Conservation (phyloP, 2,329 filamentous ascomycete genomes). For the Thermoascus crustaceus region DNA sequence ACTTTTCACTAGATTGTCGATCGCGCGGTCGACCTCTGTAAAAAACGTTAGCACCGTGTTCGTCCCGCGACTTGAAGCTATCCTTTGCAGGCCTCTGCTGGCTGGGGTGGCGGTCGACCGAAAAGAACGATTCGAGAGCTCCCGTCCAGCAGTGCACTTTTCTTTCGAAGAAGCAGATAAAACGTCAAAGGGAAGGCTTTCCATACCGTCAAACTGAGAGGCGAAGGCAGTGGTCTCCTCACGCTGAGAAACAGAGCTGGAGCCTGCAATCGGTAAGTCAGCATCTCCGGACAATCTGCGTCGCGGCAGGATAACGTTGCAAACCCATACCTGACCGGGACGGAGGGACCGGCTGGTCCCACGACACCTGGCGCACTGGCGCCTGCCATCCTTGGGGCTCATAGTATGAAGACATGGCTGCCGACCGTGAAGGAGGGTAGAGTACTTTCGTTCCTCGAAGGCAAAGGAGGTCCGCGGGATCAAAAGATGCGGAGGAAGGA, state of each 20-base stretch:
- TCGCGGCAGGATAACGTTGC: conserved; percentile 1
- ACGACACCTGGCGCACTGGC: conserved; percentile 56
- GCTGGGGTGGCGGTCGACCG: too few species aligned
- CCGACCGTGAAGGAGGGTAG: neutral
- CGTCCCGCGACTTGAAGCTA: neutral
- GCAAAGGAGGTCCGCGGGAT: conserved; percentile 1
- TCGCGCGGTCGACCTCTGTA: conserved; percentile 87
- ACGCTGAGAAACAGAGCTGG: conserved; percentile 63
- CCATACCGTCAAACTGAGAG: conserved; percentile 83
- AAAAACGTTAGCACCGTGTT: conserved; percentile 16
- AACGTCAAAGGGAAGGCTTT: conserved; percentile 6
- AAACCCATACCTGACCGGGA: conserved; percentile 58
- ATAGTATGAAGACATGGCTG: conserved; percentile 57
- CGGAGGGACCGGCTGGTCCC: conserved; percentile 65
- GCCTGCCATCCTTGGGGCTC: conserved; percentile 58
- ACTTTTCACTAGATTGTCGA: conserved; percentile 93
- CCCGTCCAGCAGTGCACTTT: too few species aligned
- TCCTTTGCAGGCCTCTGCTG: too few species aligned
- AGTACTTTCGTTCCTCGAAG: neutral
- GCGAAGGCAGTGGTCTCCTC: conserved; percentile 73
- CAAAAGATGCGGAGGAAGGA: conserved; percentile 2
- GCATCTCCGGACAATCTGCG: conserved; percentile 3
- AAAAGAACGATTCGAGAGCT: too few species aligned
- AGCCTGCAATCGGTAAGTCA: conserved; percentile 46
- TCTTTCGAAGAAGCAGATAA: too few species aligned